A percentile compares a stretch with the other conserved stretches of the same genome.
Conservation (phyloP, 1,284 basidiomycete species). For the Apiotrichum mycotoxinovorans region DNA sequence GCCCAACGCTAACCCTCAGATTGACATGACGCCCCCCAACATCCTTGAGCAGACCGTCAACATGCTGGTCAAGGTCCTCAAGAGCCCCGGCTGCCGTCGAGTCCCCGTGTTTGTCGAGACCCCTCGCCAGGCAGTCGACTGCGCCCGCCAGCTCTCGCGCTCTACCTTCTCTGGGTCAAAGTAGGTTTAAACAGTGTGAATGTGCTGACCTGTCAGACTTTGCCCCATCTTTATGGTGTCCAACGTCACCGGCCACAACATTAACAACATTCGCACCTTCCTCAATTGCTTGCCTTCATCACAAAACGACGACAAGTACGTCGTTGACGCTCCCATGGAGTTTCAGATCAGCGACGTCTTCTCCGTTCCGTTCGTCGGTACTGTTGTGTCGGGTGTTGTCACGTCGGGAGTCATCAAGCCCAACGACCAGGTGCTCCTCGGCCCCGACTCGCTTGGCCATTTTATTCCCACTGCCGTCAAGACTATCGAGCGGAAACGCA, state of each 20-base stretch:
- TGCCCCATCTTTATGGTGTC: slow-evolving; percentile 92
- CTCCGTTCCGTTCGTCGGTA: slow-evolving; percentile 91
- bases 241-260: slow-evolving; percentile 88
- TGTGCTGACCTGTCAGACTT: slow-evolving; percentile 54
- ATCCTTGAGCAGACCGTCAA: slow-evolving; percentile 84
- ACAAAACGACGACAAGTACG: slow-evolving; percentile 72
- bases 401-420: slow-evolving; percentile 71
- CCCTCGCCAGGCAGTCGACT: slow-evolving; percentile 68
- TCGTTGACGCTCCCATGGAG: slow-evolving; percentile 82
- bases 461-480: slow-evolving; percentile 78
- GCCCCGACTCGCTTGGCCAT: slow-evolving; percentile 89
- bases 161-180: slow-evolving; percentile 61
- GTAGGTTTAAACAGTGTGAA: slow-evolving; percentile 46
- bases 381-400: slow-evolving; percentile 88
- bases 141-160: slow-evolving; percentile 58
- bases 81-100: slow-evolving; percentile 85
- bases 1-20: slow-evolving; percentile 52
- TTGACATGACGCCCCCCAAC: slow-evolving; percentile 95
- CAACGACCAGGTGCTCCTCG: slow-evolving; percentile 79
- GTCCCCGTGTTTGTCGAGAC: slow-evolving; percentile 52
- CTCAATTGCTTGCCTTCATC: slow-evolving; percentile 81
- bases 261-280: slow-evolving; percentile 72
- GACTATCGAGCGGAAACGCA: slow-evolving; percentile 91
- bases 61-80: slow-evolving; percentile 88
- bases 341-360: slow-evolving; percentile 56